Conservation (phyloP, 139 green algal genomes). For the Micractinium conductrix region DNA sequence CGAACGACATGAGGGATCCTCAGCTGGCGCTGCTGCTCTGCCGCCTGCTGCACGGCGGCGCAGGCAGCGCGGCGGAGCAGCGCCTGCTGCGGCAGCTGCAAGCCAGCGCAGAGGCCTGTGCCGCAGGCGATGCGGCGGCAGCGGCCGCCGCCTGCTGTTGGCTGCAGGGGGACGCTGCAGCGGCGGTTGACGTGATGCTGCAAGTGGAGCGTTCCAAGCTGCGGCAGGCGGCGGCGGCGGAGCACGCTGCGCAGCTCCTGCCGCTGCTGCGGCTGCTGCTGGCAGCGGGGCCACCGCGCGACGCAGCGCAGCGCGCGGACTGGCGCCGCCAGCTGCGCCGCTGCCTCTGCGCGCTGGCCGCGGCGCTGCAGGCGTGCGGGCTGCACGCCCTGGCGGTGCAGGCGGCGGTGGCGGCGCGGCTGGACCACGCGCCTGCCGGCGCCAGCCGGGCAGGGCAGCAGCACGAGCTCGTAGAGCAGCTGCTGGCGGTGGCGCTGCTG, state of each 20-base stretch:
- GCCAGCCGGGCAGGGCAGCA: not conserved
- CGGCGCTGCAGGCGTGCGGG: not conserved
- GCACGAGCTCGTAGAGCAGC: not conserved
- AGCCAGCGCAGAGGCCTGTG: not conserved
- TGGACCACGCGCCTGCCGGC: too few relatives aligned
- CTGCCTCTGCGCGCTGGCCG: conserved; percentile 5
- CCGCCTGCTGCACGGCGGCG: conserved; percentile 55
- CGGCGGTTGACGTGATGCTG: not conserved
- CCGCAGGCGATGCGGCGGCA: not conserved
- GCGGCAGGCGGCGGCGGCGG: not conserved
- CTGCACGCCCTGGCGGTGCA: conserved; percentile 24
- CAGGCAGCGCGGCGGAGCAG: conserved; percentile 9
- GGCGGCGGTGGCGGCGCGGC: not conserved
- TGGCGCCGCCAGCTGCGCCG: conserved; percentile 4
- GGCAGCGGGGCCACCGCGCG: not conserved
- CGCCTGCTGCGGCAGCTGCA: conserved; percentile 7
- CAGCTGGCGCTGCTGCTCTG: conserved; percentile 81
- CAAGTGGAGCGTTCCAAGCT: not conserved
- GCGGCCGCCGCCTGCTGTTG: conserved; percentile 32
- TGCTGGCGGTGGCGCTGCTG: conserved; percentile 23
- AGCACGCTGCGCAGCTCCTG: conserved; percentile 30
- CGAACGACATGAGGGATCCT: conserved; percentile 69
- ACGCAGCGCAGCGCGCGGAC: not conserved
- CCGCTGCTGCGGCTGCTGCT: conserved; percentile 28
- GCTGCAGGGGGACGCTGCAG: conserved; percentile 33